A percentile compares a stretch with the other conserved stretches of the same genome.
phyloP scores from a whole-genome alignment of 306 rosid genomes.

The Hippophae tibetana region DNA sequence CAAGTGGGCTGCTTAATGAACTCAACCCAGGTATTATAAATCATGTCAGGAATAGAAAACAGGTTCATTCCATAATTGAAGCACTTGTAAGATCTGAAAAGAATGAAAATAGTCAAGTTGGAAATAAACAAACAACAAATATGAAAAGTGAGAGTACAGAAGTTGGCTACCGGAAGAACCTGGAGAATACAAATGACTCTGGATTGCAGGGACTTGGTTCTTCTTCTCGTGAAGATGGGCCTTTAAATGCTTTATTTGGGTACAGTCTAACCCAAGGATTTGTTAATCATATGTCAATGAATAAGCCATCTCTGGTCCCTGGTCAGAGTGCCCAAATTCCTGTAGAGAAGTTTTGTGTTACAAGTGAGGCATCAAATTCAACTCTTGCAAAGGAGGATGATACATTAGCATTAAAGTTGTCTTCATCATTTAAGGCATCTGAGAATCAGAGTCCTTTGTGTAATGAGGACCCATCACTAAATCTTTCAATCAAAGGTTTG shows the following conservation, averaged over 20 bases:
- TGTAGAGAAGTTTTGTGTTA: slow-evolving; percentile 30
- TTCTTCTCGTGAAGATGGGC: slow-evolving; percentile 26
- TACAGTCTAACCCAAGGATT: slow-evolving; percentile 32
- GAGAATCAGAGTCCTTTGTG: slow-evolving; percentile 43
- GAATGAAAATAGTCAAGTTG: slow-evolving; percentile 35
- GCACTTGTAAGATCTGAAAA: slow-evolving; percentile 74
- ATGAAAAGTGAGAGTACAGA: slow-evolving; percentile 28
- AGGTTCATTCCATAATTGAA: slow-evolving; percentile 88
- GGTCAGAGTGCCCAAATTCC: slow-evolving; percentile 22
- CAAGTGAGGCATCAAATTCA: slow-evolving; percentile 30
- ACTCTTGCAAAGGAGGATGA: slow-evolving; percentile 36
- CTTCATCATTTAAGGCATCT: slow-evolving; percentile 45
- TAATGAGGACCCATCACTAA: slow-evolving; percentile 56
- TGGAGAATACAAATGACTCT: slow-evolving; percentile 27
- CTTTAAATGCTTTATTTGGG: slow-evolving; percentile 21
- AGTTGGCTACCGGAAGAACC: slow-evolving; percentile 28
- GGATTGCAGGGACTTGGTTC: slow-evolving; percentile 25
- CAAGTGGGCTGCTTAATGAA: slow-evolving; percentile 89
- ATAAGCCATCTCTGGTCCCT: slow-evolving; percentile 24
- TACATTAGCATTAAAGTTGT: slow-evolving; percentile 40
- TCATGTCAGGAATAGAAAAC: slow-evolving; percentile 91
- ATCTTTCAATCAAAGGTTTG: slow-evolving; percentile 71
- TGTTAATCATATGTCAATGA: slow-evolving; percentile 12
- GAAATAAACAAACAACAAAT: slow-evolving; percentile 40
- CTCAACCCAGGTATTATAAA: slow-evolving; percentile 96